Percentiles rank a stretch among this genome's conserved stretches.
Conservation (phyloP, 805 yeast genomes). For the Metschnikowia orientalis region DNA sequence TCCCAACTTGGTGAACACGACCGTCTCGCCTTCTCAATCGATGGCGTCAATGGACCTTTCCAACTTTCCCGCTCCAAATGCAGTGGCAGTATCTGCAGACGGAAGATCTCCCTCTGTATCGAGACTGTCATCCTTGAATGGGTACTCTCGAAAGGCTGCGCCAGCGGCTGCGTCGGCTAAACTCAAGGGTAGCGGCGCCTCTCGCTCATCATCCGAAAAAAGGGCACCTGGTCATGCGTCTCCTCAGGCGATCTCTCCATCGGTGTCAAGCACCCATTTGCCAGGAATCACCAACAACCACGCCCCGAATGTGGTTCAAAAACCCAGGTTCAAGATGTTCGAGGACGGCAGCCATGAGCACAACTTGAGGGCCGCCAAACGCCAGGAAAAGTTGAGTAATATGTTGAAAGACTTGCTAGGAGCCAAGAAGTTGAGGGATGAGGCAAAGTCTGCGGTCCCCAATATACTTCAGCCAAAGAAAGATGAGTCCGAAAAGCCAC, state of each 20-base stretch:
- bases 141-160: conserved; percentile 12
- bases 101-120: conserved; percentile 16
- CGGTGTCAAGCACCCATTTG: conserved; percentile 12
- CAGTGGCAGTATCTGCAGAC: conserved; percentile 5
- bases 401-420: conserved; percentile 77
- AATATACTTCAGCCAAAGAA: conserved; percentile 44
- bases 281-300: conserved; percentile 8
- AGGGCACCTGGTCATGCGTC: conserved; percentile 8
- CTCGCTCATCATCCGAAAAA: conserved; percentile 22
- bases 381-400: conserved; percentile 71
- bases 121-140: conserved; percentile 17
- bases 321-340: conserved; percentile 49
- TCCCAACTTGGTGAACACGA: conserved; percentile 8
- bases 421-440: conserved; percentile 64
- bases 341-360: conserved; percentile 82
- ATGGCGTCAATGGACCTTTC: conserved; percentile 8
- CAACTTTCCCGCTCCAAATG: conserved; percentile 2
- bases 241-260: conserved; percentile 11
- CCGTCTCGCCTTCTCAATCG: conserved; percentile 9
- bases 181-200: conserved; percentile 16
- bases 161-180: conserved; percentile 6
- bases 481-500: conserved; percentile 42
- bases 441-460: conserved; percentile 71
- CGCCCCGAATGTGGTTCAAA: conserved; percentile 11
- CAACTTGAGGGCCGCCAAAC: conserved; percentile 64